Conservation (phyloP, 106 monocot genomes). For the Allium cepa region DNA sequence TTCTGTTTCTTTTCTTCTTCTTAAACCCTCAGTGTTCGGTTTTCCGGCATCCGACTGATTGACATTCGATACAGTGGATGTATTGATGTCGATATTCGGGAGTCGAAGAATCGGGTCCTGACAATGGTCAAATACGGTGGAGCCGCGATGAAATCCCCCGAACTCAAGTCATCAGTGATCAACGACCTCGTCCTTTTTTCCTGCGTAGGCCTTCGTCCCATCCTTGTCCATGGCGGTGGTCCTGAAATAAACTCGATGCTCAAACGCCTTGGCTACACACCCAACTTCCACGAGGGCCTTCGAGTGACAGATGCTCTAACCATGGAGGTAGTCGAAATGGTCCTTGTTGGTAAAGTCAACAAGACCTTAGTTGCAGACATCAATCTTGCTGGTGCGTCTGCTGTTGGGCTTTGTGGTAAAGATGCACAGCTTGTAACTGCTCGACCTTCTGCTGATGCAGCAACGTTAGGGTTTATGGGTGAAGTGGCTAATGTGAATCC, state of each 20-base stretch:
- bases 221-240: conserved; percentile 81
- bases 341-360: too few relatives aligned
- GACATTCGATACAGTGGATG: too few relatives aligned
- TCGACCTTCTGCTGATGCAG: too few relatives aligned
- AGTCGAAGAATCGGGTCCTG: too few relatives aligned
- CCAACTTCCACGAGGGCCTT: conserved; percentile 69
- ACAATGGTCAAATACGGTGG: conserved; percentile 74
- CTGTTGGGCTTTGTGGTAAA: too few relatives aligned
- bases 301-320: conserved; percentile 79
- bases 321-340: background rate
- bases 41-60: too few relatives aligned
- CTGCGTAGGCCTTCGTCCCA: conserved; percentile 72
- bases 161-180: conserved; percentile 52
- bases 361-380: too few relatives aligned
- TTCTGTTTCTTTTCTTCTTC: too few relatives aligned
- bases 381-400: too few relatives aligned
- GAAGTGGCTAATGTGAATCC: conserved; percentile 55
- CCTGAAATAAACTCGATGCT: conserved; percentile 89
- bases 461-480: conserved; percentile 64
- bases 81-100: too few relatives aligned
- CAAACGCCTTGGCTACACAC: conserved; percentile 40
- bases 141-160: conserved; percentile 72
- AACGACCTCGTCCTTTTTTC: conserved; percentile 78
- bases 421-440: too few relatives aligned
- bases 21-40: too few relatives aligned